Evolutionary conservation across 257 asterid genomes (phyloP).

Genomic region (Cordia subcordata): DNA sequence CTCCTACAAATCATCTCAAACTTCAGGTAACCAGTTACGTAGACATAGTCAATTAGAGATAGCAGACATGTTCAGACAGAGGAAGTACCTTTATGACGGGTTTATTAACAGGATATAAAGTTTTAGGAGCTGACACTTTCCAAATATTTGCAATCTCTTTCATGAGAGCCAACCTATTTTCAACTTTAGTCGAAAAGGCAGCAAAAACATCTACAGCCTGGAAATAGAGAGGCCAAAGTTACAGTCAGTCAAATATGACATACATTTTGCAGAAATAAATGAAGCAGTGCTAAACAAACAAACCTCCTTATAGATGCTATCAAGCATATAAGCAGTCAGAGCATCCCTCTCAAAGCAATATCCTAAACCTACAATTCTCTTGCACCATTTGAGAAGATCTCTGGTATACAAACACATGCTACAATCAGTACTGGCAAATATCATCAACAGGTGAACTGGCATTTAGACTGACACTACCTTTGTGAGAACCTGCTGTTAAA

Average conservation of each 20-base stretch:
- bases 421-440: constrained; percentile 1
- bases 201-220: constrained; percentile 95
- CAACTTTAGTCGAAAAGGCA: constrained; percentile 60
- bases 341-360: constrained; percentile 30
- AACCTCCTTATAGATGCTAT: constrained; percentile 74
- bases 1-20: constrained; percentile 39
- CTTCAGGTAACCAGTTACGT: constrained; percentile 13
- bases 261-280: background rate
- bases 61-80: background rate
- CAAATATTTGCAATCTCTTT: constrained; percentile 65
- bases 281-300: constrained; percentile 4
- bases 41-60: constrained; percentile 2
- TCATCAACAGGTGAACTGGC: constrained; percentile 5
- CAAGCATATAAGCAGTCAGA: constrained; percentile 40
- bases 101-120: constrained; percentile 66
- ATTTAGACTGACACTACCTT: constrained; percentile 39
- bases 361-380: constrained; percentile 57
- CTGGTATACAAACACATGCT: constrained; percentile 34
- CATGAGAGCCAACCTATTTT: constrained; percentile 63
- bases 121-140: constrained; percentile 44
- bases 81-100: constrained; percentile 67
- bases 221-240: constrained; percentile 17
- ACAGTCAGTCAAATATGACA: background rate
- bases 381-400: constrained; percentile 90
- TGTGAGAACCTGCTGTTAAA: constrained; percentile 66